Conservation (phyloP, 345 rosid genomes). For the Moricandia moricandioides region DNA sequence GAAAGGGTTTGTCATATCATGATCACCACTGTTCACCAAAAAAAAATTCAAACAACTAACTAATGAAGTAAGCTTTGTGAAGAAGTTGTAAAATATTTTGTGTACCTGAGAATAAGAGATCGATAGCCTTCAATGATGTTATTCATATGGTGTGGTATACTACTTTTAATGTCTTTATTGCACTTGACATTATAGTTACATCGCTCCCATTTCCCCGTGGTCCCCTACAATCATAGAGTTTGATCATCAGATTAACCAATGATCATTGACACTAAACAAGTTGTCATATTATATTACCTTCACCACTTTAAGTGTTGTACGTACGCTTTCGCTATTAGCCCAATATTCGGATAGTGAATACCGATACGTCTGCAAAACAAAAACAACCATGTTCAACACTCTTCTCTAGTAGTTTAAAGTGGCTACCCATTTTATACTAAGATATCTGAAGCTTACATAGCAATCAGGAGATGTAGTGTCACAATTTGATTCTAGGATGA, state of each 20-base stretch:
- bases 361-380: background rate
- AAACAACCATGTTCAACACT: background rate
- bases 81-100: background rate
- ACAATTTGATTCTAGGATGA: background rate
- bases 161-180: slow-evolving; percentile 13
- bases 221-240: slow-evolving; percentile 10
- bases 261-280: background rate
- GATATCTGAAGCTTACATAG: slow-evolving; percentile 4
- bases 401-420: background rate
- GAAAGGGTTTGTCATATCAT: slow-evolving; percentile 50
- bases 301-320: background rate
- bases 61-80: background rate
- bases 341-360: background rate
- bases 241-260: background rate
- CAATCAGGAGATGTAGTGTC: slow-evolving; percentile 10
- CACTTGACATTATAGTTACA: background rate
- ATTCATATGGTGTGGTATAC: slow-evolving; percentile 25
- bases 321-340: background rate
- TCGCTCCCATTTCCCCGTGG: slow-evolving; percentile 14
- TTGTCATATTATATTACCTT: background rate
- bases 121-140: slow-evolving; percentile 26
- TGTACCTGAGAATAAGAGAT: slow-evolving; percentile 29
- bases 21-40: slow-evolving; percentile 57
- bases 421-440: background rate
- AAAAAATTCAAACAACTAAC: background rate